Conservation (phyloP, 2,329 filamentous ascomycete genomes). For the Sclerotinia spermophila region DNA sequence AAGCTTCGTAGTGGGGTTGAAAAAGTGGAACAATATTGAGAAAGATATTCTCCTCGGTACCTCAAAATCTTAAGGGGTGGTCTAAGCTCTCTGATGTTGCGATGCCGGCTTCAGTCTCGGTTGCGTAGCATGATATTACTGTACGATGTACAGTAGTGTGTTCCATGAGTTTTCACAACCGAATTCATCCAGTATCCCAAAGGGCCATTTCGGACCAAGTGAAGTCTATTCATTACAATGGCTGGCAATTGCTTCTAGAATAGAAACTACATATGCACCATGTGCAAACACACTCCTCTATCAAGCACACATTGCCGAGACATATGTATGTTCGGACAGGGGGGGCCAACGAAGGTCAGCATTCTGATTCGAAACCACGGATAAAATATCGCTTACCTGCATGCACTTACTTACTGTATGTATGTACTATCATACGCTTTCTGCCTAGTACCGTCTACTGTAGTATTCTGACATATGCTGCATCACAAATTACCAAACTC, state of each 20-base stretch:
- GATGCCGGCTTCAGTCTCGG: constrained; percentile 11
- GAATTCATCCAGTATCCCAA: background rate
- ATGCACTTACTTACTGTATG: background rate
- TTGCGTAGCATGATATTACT: background rate
- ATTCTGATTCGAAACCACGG: background rate
- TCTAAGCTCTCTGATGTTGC: background rate
- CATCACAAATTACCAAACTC: background rate
- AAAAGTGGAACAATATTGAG: constrained; percentile 13
- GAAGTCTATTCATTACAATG: background rate
- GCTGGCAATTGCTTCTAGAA: background rate
- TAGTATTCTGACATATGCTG: background rate
- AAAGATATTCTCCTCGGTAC: constrained; percentile 5
- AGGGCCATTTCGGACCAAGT: background rate
- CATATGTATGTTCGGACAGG: background rate
- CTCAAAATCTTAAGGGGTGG: background rate
- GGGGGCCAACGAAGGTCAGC: background rate
- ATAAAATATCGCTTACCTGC: background rate
- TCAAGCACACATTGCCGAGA: background rate
- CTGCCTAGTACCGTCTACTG: background rate
- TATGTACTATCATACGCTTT: background rate
- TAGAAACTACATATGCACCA: background rate
- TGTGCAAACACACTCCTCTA: background rate
- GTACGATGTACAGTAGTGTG: no score
- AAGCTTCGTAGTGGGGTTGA: background rate
- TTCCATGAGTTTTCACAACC: background rate